Conservation (phyloP, 192 early-diverging fungal species). For the Cetraspora pellucida region DNA sequence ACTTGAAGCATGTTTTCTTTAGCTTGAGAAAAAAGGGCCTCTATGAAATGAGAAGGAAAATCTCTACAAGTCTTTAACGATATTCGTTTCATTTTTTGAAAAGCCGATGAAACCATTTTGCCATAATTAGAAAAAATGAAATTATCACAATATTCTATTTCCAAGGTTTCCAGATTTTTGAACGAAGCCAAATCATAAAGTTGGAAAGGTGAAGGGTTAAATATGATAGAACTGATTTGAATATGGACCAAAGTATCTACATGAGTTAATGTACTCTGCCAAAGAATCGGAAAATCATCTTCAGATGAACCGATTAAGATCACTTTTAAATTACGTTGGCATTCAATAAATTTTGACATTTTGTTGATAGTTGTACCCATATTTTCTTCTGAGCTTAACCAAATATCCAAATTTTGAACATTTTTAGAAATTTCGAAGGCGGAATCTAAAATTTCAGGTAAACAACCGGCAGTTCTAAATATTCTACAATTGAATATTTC, state of each 20-base stretch:
- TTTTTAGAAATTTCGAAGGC: background rate
- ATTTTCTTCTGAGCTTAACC: background rate
- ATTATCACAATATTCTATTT: background rate
- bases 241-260: background rate
- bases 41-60: background rate
- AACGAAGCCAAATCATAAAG: background rate
- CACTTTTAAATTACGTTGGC: background rate
- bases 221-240: background rate
- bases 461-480: too few species aligned
- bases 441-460: too few species aligned
- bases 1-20: background rate
- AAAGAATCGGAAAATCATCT: background rate
- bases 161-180: background rate
- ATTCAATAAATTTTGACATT: background rate
- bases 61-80: background rate
- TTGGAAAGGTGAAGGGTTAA: background rate
- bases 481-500: too few species aligned
- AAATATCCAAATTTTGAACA: background rate
- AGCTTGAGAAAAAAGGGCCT: background rate
- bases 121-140: background rate
- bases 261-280: background rate
- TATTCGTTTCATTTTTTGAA: background rate
- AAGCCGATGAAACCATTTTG: background rate
- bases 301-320: background rate
- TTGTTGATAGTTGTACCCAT: background rate